Evolutionary conservation across 352 stramenopile species (phyloP).

Genomic region (Globisporangium nagaii): DNA sequence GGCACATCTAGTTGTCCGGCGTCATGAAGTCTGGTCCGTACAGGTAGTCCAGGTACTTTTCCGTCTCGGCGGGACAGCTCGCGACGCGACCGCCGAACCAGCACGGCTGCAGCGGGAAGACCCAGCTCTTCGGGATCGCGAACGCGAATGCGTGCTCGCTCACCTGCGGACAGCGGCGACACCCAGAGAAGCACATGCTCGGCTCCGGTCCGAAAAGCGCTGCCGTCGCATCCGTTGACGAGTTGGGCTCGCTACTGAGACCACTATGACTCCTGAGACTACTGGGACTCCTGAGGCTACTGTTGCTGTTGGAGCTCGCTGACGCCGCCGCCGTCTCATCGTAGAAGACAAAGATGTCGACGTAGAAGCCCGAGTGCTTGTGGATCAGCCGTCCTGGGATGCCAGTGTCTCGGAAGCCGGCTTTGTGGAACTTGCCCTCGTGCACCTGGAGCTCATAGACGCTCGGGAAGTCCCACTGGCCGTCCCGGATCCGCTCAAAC

Average conservation of each 20-base stretch:
- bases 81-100: slow-evolving; percentile 13
- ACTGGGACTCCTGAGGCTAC: too few relatives aligned
- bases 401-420: slow-evolving; percentile 8
- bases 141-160: slow-evolving; percentile 13
- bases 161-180: slow-evolving; percentile 8
- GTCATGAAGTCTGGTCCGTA: slow-evolving; percentile 15
- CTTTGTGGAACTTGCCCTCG: slow-evolving; percentile 11
- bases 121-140: slow-evolving; percentile 18
- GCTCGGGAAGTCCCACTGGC: slow-evolving; percentile 8
- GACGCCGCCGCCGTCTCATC: neutral
- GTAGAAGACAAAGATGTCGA: slow-evolving; percentile 27
- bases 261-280: too few relatives aligned
- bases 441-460: slow-evolving; percentile 17
- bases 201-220: slow-evolving; percentile 10
- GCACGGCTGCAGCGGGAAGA: slow-evolving; percentile 22
- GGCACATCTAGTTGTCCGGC: too few relatives aligned
- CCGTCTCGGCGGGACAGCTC: slow-evolving; percentile 11
- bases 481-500: slow-evolving; percentile 7
- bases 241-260: too few relatives aligned
- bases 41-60: slow-evolving; percentile 20
- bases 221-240: neutral
- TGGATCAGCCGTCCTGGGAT: slow-evolving; percentile 23
- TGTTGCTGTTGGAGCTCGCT: neutral
- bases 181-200: slow-evolving; percentile 16
- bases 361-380: slow-evolving; percentile 16